Evolutionary conservation across 129 eudicot genomes (phyloP), one percentile per base, ranked within the genome.

Genomic region (Flaveria sonorensis): DNA sequence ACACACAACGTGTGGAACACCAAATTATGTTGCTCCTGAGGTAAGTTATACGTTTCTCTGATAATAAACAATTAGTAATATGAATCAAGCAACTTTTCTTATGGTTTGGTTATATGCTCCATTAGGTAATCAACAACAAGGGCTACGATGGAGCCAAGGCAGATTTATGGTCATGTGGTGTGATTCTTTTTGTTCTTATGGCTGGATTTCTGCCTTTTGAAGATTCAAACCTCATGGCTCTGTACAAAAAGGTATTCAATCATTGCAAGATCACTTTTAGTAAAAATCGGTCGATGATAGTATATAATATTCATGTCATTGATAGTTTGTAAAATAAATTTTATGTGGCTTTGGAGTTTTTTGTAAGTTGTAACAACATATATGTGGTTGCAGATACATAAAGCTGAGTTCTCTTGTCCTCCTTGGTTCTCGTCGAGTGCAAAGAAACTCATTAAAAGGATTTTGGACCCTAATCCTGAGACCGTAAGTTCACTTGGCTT

Each of bases 71-170:
- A 10, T 18, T 59, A 57, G 26, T 14, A 59, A 78, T 57, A 40
- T 70, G 13, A 47, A 59, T 60, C 26, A 57, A 59, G 15, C 71
- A 23, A 48, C 48, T 45, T 78, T 78, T 78, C 51, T 61, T 60
- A 71, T 53, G 71, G 72, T 79, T 79, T 30, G 65, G 60, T 61
- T 72, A 40, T 79, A 59, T 47, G 18, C 30, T 62, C 19, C 71
- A 11, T 6, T 51, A 94, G 98, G 98, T 95, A 77, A 89, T 95
- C 76, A 91, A 88, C 83, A 89, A 92, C 83, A 95, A 92, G 79
- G 99, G 99, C 67, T 95, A 95, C 77, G 99, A 95, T 81, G 99
- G 99, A 85, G 99, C 99, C 21, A 89, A 92, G 80, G 97, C 99
- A 1, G 99, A 95, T 84, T 82, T 92, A 64, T 95, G 97, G 99